Evolutionary conservation across 352 stramenopile species (phyloP).

Genomic region (Phytophthora palmivora): DNA sequence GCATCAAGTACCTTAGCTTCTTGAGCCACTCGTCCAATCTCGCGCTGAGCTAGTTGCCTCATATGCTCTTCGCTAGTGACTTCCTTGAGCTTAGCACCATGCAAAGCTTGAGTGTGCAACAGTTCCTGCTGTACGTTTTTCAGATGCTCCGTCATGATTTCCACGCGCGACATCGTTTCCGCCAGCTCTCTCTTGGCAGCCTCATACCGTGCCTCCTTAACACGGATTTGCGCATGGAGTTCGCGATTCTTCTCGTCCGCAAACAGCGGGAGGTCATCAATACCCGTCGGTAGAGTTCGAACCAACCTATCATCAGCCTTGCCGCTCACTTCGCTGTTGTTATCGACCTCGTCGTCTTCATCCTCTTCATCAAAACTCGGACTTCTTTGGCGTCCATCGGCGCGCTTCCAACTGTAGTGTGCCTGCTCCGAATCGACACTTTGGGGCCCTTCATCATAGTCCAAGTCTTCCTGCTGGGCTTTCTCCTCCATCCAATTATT

Average conservation of each 20-base stretch:
- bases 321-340: conserved; percentile 35
- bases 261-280: conserved; percentile 91
- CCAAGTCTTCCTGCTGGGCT: conserved; percentile 26
- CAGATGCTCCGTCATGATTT: conserved; percentile 96
- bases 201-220: conserved; percentile 78
- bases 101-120: conserved; percentile 93
- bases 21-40: conserved; percentile 86
- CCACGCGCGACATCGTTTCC: conserved; percentile 90
- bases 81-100: conserved; percentile 93
- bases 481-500: conserved; percentile 30
- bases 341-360: conserved; percentile 38
- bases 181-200: conserved; percentile 67
- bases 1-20: conserved; percentile 78
- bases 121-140: conserved; percentile 97
- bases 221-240: conserved; percentile 81
- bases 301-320: conserved; percentile 23
- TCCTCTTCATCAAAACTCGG: conserved; percentile 42
- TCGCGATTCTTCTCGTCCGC: conserved; percentile 89
- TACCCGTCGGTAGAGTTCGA: conserved; percentile 69
- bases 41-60: conserved; percentile 89
- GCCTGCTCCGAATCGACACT: conserved; percentile 29
- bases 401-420: conserved; percentile 73
- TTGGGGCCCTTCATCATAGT: conserved; percentile 14
- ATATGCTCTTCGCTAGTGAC: conserved; percentile 95
- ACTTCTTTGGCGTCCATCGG: conserved; percentile 49